These are phyloP conservation scores for Nyssa sinensis DNA, from an alignment of 148 eudicot species.

Conservation along the genomic window DNA sequence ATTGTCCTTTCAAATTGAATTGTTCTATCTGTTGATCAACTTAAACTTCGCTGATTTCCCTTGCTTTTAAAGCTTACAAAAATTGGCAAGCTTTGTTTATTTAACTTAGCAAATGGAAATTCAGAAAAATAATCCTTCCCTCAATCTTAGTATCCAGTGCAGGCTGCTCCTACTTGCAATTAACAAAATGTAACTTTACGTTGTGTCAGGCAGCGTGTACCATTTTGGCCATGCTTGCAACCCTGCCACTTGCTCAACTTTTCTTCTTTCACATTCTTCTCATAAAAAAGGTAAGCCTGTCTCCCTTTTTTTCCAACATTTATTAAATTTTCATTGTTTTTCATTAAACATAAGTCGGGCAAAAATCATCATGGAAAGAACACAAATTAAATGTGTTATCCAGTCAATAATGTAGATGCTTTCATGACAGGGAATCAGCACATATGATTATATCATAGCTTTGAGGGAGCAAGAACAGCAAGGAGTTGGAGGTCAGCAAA, in stretches of 20 bases:
- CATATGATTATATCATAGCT: conserved; percentile 97
- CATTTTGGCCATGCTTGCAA: conserved; percentile 90
- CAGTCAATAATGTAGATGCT: not conserved
- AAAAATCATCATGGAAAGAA: not conserved
- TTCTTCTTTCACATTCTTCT: conserved; percentile 99
- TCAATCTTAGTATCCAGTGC: not conserved
- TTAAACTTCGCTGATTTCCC: not conserved
- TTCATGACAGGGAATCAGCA: conserved; percentile 76
- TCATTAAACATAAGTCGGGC: not conserved
- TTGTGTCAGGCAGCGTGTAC: conserved; percentile 78
- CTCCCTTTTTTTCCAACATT: not conserved
- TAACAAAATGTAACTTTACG: conserved; percentile 1
- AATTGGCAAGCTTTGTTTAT: too few relatives aligned
- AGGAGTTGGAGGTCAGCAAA: conserved; percentile 87
- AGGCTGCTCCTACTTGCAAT: not conserved
- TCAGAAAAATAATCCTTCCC: not conserved
- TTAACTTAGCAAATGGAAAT: too few relatives aligned
- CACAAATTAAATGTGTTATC: not conserved
- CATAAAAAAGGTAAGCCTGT: conserved; percentile 75
- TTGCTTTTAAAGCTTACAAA: not conserved
- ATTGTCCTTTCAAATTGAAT: not conserved
- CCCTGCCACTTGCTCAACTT: conserved; percentile 89
- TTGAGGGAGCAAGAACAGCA: conserved; percentile 95
- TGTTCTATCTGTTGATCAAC: conserved; percentile 1
- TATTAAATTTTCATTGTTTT: not conserved